Conservation (phyloP, 768 basidiomycete species). For the Gymnopilus junonius region DNA sequence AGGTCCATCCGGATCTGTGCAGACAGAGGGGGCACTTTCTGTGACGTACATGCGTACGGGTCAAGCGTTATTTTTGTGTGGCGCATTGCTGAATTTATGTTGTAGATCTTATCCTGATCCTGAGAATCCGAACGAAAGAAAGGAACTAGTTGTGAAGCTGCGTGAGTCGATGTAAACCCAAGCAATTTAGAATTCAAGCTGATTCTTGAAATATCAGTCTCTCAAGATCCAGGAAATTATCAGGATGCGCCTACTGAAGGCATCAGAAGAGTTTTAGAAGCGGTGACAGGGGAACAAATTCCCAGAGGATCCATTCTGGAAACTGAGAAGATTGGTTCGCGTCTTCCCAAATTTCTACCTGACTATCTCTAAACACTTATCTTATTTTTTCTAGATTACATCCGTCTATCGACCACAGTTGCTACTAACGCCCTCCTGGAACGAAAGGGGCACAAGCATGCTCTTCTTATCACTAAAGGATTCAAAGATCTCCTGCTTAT, state of each 20-base stretch:
- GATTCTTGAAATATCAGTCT: constrained; percentile 53
- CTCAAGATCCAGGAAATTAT: constrained; percentile 89
- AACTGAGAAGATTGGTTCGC: constrained; percentile 80
- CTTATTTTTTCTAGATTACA: constrained; percentile 64
- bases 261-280: constrained; percentile 84
- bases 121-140: constrained; percentile 58
- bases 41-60: constrained; percentile 82
- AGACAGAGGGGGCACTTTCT: constrained; percentile 92
- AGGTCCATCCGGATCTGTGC: constrained; percentile 85
- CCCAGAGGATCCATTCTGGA: constrained; percentile 67
- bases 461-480: constrained; percentile 87
- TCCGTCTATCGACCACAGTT: constrained; percentile 91
- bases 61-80: not conserved
- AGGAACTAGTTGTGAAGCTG: constrained; percentile 90
- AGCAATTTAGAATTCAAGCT: constrained; percentile 1
- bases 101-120: constrained; percentile 77
- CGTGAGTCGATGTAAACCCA: constrained; percentile 48
- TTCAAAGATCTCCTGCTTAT: constrained; percentile 93
- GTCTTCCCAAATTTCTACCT: not conserved
- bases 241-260: constrained; percentile 94
- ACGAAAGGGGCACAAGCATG: constrained; percentile 91
- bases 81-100: not conserved
- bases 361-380: not conserved
- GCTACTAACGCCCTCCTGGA: constrained; percentile 96
- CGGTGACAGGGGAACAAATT: constrained; percentile 69